Evolutionary conservation across 2,329 filamentous ascomycete genomes (phyloP).

Genomic region (Cercospora sesami): DNA sequence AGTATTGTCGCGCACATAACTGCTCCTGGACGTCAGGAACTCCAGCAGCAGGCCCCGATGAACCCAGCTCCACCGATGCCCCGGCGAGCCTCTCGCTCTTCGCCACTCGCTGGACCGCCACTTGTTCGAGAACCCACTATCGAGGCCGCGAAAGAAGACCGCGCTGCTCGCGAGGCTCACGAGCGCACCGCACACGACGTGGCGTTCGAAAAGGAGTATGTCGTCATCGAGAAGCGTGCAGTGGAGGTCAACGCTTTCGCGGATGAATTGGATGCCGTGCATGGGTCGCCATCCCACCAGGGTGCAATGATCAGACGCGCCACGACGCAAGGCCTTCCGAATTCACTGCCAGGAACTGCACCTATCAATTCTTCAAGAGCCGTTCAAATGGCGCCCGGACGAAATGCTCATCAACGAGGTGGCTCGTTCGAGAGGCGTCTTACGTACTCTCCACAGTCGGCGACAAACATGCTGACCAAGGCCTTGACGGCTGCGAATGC

Average conservation of each 20-base stretch:
- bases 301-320: constrained; percentile 70
- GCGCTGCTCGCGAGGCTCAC: constrained; percentile 48
- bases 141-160: constrained; percentile 25
- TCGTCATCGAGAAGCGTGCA: constrained; percentile 89
- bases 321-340: constrained; percentile 73
- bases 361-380: constrained; percentile 62
- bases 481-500: constrained; percentile 90
- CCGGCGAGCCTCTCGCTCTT: constrained; percentile 59
- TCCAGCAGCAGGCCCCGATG: constrained; percentile 33
- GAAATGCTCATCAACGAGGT: constrained; percentile 70
- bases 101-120: constrained; percentile 44
- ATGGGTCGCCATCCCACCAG: constrained; percentile 52
- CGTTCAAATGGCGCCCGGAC: constrained; percentile 71
- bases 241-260: constrained; percentile 97
- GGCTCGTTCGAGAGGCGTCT: constrained; percentile 82
- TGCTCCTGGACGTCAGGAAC: constrained; percentile 46
- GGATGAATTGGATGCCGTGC: constrained; percentile 82
- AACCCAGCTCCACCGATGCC: constrained; percentile 48
- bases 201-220: constrained; percentile 89
- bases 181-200: constrained; percentile 79
- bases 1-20: constrained; percentile 47
- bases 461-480: constrained; percentile 89
- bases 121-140: constrained; percentile 49
- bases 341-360: constrained; percentile 68
- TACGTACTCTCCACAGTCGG: constrained; percentile 69